These are phyloP conservation scores for Hypholoma sublateritium DNA, from an alignment of 768 basidiomycete species.

Conservation along the genomic window DNA sequence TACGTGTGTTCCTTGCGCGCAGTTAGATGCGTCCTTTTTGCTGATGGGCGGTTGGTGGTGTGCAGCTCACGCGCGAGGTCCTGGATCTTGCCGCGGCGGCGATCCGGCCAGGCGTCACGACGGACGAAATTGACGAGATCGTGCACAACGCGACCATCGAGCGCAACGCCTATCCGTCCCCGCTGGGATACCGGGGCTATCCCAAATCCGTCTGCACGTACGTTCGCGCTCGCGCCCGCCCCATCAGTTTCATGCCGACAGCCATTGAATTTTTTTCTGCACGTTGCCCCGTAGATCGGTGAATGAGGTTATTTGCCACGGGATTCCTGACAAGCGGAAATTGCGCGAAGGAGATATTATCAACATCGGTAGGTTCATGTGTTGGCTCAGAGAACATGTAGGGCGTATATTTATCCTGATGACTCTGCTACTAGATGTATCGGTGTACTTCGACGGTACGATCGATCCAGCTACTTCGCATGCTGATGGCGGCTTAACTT, in stretches of 20 bases:
- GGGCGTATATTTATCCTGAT: not conserved
- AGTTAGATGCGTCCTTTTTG: not conserved
- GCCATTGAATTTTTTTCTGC: not conserved
- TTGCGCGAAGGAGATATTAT: constrained; percentile 93
- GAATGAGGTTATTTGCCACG: constrained; percentile 97
- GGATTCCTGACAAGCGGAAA: constrained; percentile 86
- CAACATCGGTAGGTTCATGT: constrained; percentile 70
- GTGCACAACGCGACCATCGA: constrained; percentile 92
- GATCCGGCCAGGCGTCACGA: constrained; percentile 89
- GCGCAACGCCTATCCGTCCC: constrained; percentile 90
- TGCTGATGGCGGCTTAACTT: not conserved
- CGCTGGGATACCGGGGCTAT: constrained; percentile 86
- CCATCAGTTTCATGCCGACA: not conserved
- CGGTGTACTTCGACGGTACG: constrained; percentile 75
- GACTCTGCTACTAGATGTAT: constrained; percentile 55
- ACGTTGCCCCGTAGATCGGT: constrained; percentile 56
- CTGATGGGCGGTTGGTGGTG: not conserved
- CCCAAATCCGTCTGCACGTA: constrained; percentile 98
- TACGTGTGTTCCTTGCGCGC: constrained; percentile 35
- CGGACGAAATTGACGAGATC: constrained; percentile 91
- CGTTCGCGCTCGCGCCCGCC: constrained; percentile 29
- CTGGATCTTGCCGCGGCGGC: constrained; percentile 87
- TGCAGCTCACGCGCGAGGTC: constrained; percentile 86
- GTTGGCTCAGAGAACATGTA: not conserved
- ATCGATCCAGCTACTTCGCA: not conserved